Conservation (phyloP, 495 filamentous ascomycete genomes). For the Lophiostoma macrostomum region DNA sequence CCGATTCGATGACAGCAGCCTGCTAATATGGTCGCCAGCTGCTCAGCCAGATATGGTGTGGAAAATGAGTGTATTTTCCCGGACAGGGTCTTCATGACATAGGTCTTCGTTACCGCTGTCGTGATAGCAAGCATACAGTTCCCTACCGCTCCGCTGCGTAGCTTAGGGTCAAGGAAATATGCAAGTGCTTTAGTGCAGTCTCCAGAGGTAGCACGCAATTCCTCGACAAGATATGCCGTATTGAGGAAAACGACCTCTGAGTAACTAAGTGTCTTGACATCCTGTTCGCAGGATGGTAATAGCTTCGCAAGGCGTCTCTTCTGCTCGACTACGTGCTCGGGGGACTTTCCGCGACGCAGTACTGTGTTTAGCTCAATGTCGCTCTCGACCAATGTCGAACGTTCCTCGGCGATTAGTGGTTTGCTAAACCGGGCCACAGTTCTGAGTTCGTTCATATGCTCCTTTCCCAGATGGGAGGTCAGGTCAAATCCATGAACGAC, state of each 20-base stretch:
- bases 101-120: conserved; percentile 66
- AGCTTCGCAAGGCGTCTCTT: conserved; percentile 70
- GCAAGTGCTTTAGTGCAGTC: conserved; percentile 81
- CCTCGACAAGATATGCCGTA: conserved; percentile 80
- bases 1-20: conserved; percentile 90
- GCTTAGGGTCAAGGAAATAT: conserved; percentile 88
- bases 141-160: conserved; percentile 74
- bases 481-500: conserved; percentile 87
- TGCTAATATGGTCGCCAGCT: conserved; percentile 78
- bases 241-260: conserved; percentile 88
- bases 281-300: conserved; percentile 67
- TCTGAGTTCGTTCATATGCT: conserved; percentile 67
- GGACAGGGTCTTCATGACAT: conserved; percentile 66
- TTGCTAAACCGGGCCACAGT: conserved; percentile 81
- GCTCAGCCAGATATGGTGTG: conserved; percentile 78
- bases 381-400: conserved; percentile 83
- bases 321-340: conserved; percentile 72
- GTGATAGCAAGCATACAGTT: conserved; percentile 84
- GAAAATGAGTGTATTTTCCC: conserved; percentile 72
- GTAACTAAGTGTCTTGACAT: conserved; percentile 78
- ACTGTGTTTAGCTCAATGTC: conserved; percentile 94
- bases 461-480: conserved; percentile 62
- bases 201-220: conserved; percentile 73
- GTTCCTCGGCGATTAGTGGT: conserved; percentile 76
- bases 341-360: conserved; percentile 73